These are phyloP conservation scores for Fraxinus greggii DNA, from an alignment of 305 asterid genomes.

Conservation along the genomic window DNA sequence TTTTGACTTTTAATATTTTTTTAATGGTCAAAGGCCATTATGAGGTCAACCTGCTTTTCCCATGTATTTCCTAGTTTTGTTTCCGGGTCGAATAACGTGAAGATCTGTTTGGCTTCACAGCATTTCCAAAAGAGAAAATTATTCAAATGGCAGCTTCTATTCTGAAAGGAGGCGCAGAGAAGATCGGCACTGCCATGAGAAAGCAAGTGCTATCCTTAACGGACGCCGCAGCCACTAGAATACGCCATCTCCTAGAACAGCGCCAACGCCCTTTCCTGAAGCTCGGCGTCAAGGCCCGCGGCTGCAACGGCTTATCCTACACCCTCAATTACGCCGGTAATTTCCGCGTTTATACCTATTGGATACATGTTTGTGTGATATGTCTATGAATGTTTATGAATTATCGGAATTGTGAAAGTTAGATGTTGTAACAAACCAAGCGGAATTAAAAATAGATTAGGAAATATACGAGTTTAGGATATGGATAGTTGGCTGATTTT, in stretches of 20 bases:
- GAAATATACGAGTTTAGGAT: not conserved
- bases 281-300: constrained; percentile 96
- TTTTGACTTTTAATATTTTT: no score
- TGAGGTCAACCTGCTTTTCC: no score
- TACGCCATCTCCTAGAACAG: constrained; percentile 69
- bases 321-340: constrained; percentile 94
- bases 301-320: constrained; percentile 97
- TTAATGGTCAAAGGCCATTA: no score
- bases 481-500: not conserved
- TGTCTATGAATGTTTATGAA: not conserved
- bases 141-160: not conserved
- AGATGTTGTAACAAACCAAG: not conserved
- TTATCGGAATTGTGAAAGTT: not conserved
- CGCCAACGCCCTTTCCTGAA: constrained; percentile 86
- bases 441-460: not conserved
- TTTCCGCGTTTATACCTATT: not conserved
- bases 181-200: constrained; percentile 38
- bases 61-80: not conserved
- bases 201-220: constrained; percentile 78
- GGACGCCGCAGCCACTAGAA: constrained; percentile 74
- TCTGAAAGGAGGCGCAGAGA: not conserved
- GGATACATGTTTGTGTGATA: not conserved
- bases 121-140: not conserved
- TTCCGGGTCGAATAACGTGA: not conserved
- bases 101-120: not conserved